Base-by-base conservation (phyloP, 2,329 filamentous ascomycete genomes). In the Trichoderma sp. region DNA sequence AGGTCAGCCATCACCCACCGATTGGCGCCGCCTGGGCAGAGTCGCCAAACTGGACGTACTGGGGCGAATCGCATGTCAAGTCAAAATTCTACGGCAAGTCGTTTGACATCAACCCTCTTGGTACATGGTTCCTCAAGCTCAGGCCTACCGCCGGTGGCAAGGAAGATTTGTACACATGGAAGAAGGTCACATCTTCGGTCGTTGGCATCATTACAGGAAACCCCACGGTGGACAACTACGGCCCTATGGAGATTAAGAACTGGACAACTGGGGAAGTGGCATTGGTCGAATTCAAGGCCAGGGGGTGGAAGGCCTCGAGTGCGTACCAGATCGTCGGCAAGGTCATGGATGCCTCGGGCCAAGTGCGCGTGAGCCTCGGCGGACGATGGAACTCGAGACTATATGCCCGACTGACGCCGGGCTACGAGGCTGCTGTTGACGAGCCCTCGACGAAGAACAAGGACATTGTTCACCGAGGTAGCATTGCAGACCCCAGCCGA, bases 31-130 rank as follows among this genome's bases (percentile, higher is more conserved):
- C 95, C 0, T 97, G 93, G 88, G 96, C 96, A 9, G 97, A 99
- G 84, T 93, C 94, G 5, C 91, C 95, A 16, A 94, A 93, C 80
- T 99, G 97, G 97, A 96, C 96, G 74, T 99, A 99, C 86, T 98
- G 94, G 88, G 97, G 97, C 77, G 97, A 99, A 85, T 97, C 95
- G 33, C 93, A 94, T 11, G 95, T 98, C 76, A 96, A 94, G 84
- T 98, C 95, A 59, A 98, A 98, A 83, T 99, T 99, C 83, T 97
- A 98, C 81, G 97, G 97, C 79, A 97, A 96, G 82, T 98, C 95
- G 0, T 98, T 99, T 82, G 97, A 99, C 80, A 95, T 98, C 84
- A 97, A 98, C 81, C 95, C 95, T 4, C 90, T 98, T 11, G 97
- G 97, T 41, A 99, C 97, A 8, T 99, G 97, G 97, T 99, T 98